phyloP scores from a whole-genome alignment of 2,329 filamentous ascomycete genomes.

The Aspergillus brunneoviolaceus region DNA sequence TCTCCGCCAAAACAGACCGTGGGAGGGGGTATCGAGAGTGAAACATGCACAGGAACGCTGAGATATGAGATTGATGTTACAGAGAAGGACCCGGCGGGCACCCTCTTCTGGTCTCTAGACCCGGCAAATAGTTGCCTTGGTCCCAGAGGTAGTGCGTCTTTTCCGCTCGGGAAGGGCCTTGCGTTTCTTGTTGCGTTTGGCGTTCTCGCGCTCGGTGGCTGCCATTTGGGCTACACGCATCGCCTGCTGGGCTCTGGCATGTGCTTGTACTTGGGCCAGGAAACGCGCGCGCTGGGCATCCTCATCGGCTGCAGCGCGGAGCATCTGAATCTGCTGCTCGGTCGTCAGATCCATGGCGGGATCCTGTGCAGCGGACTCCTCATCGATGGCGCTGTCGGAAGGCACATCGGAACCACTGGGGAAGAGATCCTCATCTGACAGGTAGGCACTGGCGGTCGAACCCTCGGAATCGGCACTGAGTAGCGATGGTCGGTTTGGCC shows the following conservation, averaged over 20 bases:
- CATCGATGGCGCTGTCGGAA: conserved; percentile 27
- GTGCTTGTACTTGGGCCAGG: conserved; percentile 43
- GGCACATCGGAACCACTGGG: conserved; percentile 31
- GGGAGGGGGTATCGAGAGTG: conserved; percentile 10
- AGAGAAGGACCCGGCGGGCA: background rate
- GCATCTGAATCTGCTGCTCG: conserved; percentile 41
- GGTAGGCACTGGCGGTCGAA: conserved; percentile 38
- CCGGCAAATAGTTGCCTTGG: conserved; percentile 17
- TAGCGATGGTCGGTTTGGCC: conserved; percentile 44
- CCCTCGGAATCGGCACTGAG: conserved; percentile 32
- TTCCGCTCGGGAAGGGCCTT: conserved; percentile 27
- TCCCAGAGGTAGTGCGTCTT: conserved; percentile 23
- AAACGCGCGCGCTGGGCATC: conserved; percentile 39
- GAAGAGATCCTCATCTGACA: conserved; percentile 45
- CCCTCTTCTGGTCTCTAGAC: conserved; percentile 6
- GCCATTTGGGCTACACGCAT: conserved; percentile 36
- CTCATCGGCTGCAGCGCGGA: conserved; percentile 38
- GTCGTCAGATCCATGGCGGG: conserved; percentile 34
- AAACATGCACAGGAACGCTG: background rate
- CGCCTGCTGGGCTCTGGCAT: conserved; percentile 42
- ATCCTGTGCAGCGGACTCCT: conserved; percentile 27
- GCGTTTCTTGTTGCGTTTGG: conserved; percentile 32
- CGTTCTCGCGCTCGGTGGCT: conserved; percentile 24
- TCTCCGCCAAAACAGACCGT: conserved; percentile 6
- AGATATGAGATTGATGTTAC: background rate